Percentiles rank a stretch among this genome's conserved stretches.
phyloP scores from a whole-genome alignment of 23 red algal genomes.

The Gracilaria vermiculophylla region DNA sequence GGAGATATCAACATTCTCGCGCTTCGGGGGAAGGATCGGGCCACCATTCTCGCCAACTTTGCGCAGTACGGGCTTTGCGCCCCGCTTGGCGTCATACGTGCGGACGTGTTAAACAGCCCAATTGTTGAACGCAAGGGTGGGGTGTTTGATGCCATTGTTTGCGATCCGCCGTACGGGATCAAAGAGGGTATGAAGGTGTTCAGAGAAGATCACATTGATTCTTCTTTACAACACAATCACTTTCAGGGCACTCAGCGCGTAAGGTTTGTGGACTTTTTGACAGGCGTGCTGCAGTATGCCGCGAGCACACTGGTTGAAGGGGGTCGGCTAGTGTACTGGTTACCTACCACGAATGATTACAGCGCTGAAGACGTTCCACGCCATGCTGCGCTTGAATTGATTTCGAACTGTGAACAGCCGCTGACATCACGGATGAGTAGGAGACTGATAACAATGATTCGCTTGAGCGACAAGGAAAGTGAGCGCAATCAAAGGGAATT shows the following conservation, averaged over 20 bases:
- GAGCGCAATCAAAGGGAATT: neutral
- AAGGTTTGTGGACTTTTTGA: slow-evolving; percentile 62
- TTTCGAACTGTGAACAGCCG: slow-evolving; percentile 71
- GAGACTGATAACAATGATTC: slow-evolving; percentile 68
- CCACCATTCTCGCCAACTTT: slow-evolving; percentile 81
- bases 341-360: slow-evolving; percentile 80
- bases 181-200: slow-evolving; percentile 86
- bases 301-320: slow-evolving; percentile 46
- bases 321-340: slow-evolving; percentile 96
- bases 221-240: slow-evolving; percentile 52
- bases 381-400: slow-evolving; percentile 45
- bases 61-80: slow-evolving; percentile 71
- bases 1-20: slow-evolving; percentile 81
- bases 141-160: slow-evolving; percentile 87
- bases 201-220: slow-evolving; percentile 51
- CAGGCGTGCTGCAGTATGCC: slow-evolving; percentile 78
- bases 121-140: slow-evolving; percentile 20
- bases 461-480: slow-evolving; percentile 32
- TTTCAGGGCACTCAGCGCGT: slow-evolving; percentile 63
- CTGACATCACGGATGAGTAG: slow-evolving; percentile 68
- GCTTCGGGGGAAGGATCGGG: slow-evolving; percentile 67
- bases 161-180: slow-evolving; percentile 97
- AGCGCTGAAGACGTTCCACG: slow-evolving; percentile 68
- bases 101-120: slow-evolving; percentile 65
- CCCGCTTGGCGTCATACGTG: slow-evolving; percentile 70